Evolutionary conservation across 2,329 filamentous ascomycete genomes (phyloP), one percentile per base, ranked within the genome.

Genomic region (Diplodia corticola): DNA sequence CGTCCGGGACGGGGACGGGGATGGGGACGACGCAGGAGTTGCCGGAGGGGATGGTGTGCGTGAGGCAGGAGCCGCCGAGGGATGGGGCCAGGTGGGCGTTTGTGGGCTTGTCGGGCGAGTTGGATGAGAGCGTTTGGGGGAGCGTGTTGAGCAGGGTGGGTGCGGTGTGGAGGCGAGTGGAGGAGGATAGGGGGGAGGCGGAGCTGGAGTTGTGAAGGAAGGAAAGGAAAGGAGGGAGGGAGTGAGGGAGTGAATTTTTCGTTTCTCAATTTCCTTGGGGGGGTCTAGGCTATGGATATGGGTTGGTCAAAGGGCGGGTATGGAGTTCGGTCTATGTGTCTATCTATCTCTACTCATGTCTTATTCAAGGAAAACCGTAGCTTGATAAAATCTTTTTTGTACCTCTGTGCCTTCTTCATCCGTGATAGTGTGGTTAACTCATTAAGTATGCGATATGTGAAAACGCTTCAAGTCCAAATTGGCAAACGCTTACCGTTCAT

Each of bases 11-110:
- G 24, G 4, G 24, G 15, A 24, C 1, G 40, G 40, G 1, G 6
- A 13, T 10, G 5, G 9, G 5, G 13, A 17, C 6, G 30, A 7
- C 6, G 35, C 40, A 22, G 54, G 12, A 22, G 57, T 13, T 24
- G 33, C 73, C 73, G 2, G 51, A 59, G 15, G 72, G 70, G 1
- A 17, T 73, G 60, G 66, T 70, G 7, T 68, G 65, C 46, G 65
- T 70, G 37, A 49, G 48, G 22, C 73, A 74, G 49, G 69, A 70
- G 65, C 72, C 73, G 20, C 73, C 72, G 26, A 71, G 69, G 12
- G 72, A 74, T 69, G 73, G 72, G 1, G 70, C 69, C 4, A 68
- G 71, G 30, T 74, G 73, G 72, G 65, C 57, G 63, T 73, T 75
- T 69, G 71, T 67, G 2, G 73, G 73, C 1, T 49, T 75, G 46